Conservation (phyloP, 2,329 filamentous ascomycete species). For the Venturia effusa region DNA sequence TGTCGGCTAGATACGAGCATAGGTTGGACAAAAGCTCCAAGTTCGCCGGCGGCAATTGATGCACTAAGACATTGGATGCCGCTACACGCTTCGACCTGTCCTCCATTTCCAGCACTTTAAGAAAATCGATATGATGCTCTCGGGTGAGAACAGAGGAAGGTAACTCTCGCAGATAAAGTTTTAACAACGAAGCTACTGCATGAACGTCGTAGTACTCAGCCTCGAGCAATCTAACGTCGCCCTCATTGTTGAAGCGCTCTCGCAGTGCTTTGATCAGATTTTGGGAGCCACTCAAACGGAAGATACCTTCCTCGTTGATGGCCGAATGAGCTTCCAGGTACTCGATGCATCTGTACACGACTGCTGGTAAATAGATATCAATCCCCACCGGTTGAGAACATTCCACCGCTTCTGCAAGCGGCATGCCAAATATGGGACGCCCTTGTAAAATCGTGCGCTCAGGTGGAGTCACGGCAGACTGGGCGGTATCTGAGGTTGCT, state of each 20-base stretch:
- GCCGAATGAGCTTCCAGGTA: conserved; percentile 80
- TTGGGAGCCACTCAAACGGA: conserved; percentile 93
- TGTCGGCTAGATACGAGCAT: conserved; percentile 78
- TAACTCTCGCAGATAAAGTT: conserved; percentile 85
- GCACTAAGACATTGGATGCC: conserved; percentile 66
- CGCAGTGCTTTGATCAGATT: conserved; percentile 82
- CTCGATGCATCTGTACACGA: conserved; percentile 91
- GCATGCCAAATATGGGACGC: conserved; percentile 67
- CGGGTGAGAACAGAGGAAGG: conserved; percentile 84
- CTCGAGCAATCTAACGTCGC: conserved; percentile 81
- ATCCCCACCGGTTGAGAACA: conserved; percentile 64
- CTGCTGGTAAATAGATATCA: conserved; percentile 70
- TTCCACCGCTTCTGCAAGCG: conserved; percentile 75
- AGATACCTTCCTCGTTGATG: conserved; percentile 82
- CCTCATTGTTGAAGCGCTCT: conserved; percentile 87
- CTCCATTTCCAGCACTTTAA: conserved; percentile 62
- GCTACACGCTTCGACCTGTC: conserved; percentile 66
- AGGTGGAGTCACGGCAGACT: conserved; percentile 25
- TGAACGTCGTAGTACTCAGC: conserved; percentile 90
- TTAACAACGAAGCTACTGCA: conserved; percentile 85
- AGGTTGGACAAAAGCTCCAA: conserved; percentile 72
- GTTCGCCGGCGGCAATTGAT: conserved; percentile 70
- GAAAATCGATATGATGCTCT: conserved; percentile 81
- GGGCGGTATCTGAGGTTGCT: conserved; percentile 56
- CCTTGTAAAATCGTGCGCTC: conserved; percentile 31